Base-by-base conservation (phyloP, 1,284 basidiomycete species). In the Agaricales sp. region DNA sequence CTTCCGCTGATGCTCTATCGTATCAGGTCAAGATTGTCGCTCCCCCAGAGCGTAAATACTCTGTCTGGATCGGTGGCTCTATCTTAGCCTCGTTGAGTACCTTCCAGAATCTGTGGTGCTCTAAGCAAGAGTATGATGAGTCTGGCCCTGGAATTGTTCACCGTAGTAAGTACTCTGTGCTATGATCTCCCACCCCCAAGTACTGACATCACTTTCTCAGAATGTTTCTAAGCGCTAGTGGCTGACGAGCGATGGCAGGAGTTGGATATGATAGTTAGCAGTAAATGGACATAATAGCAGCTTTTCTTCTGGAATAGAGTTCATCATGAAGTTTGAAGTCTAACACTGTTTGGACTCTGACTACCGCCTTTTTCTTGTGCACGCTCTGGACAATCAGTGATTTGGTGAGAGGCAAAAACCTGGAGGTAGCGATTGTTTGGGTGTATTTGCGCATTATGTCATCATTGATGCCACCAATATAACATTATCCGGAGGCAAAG, bases 1-100 rank as follows among this genome's bases (percentile, higher is more conserved):
- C 39, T 8, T 6, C 16, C n/a, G n/a, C 21, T 45, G 20, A 45
- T 30, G 26, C 26, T 14, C 20, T 21, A 11, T 24, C 24, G 6
- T 26, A 6, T 24, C 24, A 84, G 78, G 79, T 85, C 72, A 83
- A 82, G 77, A 81, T 82, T 51, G 77, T 81, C 51, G 77, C 78
- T 52, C 80, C 80, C 51, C 82, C 80, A 23, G 80, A 83, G 71
- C 66, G 80, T 62, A 82, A 80, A 65, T 80, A 78, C 72, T 80
- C 79, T 49, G 85, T 87, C 70, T 88, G 85, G 85, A 88, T 88
- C 64, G 85, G 85, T 74, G 85, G 85, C 62, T 87, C 82, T 54
- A 88, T 88, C 66, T 74, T 87, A 37, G 85, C 84, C 20, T 87
- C 84, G 51, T 74, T 88, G 51, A 80, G 76, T 51, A 89, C 86